A percentile compares a stretch with the other conserved stretches of the same genome.
Conservation (phyloP, 1,284 basidiomycete species). For the Cryptococcus depauperatus region DNA sequence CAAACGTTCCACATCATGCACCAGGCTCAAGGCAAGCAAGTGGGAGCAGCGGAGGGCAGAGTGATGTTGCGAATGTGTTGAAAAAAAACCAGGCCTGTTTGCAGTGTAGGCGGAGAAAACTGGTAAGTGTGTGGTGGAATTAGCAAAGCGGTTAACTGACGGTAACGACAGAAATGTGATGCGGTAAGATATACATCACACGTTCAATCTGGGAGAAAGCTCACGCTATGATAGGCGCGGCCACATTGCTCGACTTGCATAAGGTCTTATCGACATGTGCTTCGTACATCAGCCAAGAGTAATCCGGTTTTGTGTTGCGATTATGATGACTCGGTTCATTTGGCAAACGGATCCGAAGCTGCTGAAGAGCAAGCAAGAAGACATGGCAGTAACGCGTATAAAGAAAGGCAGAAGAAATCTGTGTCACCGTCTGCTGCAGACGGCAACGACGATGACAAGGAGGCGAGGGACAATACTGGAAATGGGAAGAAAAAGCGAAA, state of each 20-base stretch:
- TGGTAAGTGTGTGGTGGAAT: conserved; percentile 14
- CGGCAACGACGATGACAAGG: conserved; percentile 16
- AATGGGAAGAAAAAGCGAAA: conserved; percentile 33
- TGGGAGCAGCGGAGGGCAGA: too few species aligned
- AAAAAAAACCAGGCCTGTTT: conserved; percentile 34
- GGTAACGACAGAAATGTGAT: conserved; percentile 38
- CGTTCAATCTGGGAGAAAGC: conserved; percentile 2
- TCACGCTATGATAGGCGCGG: conserved; percentile 21
- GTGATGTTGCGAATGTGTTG: conserved; percentile 28
- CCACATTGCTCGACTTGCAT: conserved; percentile 44
- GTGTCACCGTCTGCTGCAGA: conserved; percentile 2
- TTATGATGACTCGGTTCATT: too few species aligned
- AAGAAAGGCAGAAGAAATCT: neutral
- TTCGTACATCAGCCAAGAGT: conserved; percentile 32
- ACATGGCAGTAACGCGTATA: neutral
- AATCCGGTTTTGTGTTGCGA: conserved; percentile 36
- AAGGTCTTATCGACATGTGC: conserved; percentile 35
- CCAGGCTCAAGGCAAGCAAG: neutral
- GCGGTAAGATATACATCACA: conserved; percentile 17
- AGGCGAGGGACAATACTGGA: neutral
- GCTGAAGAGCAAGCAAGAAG: too few species aligned
- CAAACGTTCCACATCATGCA: neutral
- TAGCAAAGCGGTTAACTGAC: neutral
- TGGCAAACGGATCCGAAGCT: too few species aligned
- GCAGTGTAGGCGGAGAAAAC: conserved; percentile 28